A percentile compares a stretch with the other conserved stretches of the same genome.
Evolutionary conservation across 257 asterid species (phyloP).

Genomic region (Solanum neorickii): DNA sequence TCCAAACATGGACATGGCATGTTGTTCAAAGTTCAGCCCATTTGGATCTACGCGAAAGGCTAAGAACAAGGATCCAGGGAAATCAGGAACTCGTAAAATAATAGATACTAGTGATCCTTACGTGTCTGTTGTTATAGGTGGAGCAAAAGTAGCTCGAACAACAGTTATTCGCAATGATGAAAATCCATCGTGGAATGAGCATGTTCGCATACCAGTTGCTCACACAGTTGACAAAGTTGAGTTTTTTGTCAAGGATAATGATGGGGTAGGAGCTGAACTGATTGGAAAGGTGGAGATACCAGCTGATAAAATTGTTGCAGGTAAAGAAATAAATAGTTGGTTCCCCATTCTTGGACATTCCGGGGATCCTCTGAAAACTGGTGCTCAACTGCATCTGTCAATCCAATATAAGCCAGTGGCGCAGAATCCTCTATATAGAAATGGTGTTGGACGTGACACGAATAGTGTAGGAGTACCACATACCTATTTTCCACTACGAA

Average conservation of each 20-base stretch:
- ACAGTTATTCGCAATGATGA: conserved; percentile 65
- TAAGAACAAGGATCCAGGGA: background rate
- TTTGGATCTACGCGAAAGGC: background rate
- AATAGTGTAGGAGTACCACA: conserved; percentile 30
- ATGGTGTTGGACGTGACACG: conserved; percentile 21
- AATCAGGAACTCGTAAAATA: background rate
- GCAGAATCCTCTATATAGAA: conserved; percentile 18
- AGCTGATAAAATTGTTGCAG: conserved; percentile 46
- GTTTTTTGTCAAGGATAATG: conserved; percentile 83
- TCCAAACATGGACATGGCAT: conserved; percentile 8
- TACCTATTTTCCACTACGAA: conserved; percentile 68
- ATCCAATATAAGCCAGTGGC: background rate
- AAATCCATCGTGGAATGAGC: conserved; percentile 77
- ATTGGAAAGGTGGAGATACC: conserved; percentile 57
- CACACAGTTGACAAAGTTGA: conserved; percentile 76
- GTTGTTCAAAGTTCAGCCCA: background rate
- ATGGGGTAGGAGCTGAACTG: conserved; percentile 72
- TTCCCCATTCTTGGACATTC: conserved; percentile 49
- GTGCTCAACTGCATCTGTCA: conserved; percentile 11
- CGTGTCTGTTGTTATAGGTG: conserved; percentile 68
- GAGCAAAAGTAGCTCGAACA: conserved; percentile 80
- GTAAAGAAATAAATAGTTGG: conserved; percentile 32
- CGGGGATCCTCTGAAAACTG: conserved; percentile 60
- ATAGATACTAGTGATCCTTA: conserved; percentile 90
- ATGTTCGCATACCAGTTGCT: conserved; percentile 60